These are phyloP conservation scores for Cymodocea nodosa DNA, from an alignment of 116 monocot genomes.

Conservation along the genomic window DNA sequence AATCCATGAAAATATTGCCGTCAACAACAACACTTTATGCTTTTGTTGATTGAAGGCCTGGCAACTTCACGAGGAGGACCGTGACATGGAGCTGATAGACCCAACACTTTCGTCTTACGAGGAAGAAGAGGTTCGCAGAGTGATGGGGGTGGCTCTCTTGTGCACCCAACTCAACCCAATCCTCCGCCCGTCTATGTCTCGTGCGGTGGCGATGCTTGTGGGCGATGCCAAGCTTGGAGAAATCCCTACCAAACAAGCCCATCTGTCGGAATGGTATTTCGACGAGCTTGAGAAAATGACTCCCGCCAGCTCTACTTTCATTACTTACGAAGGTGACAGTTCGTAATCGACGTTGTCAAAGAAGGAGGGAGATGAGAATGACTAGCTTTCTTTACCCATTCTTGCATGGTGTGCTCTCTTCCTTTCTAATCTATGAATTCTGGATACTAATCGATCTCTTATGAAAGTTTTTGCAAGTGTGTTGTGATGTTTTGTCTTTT, in stretches of 20 bases:
- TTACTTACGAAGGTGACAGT: not conserved
- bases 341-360: too few relatives aligned
- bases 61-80: not conserved
- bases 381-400: too few relatives aligned
- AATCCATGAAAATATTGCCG: too few relatives aligned
- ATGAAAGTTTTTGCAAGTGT: too few relatives aligned
- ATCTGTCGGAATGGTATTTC: constrained; percentile 10
- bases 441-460: too few relatives aligned
- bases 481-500: too few relatives aligned
- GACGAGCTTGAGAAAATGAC: not conserved
- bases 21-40: not conserved
- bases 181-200: constrained; percentile 58
- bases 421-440: too few relatives aligned
- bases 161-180: constrained; percentile 60
- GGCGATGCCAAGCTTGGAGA: constrained; percentile 17
- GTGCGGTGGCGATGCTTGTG: constrained; percentile 52
- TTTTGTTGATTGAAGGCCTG: not conserved
- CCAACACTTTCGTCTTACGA: constrained; percentile 8
- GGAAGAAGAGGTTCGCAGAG: constrained; percentile 26
- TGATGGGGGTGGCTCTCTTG: constrained; percentile 41
- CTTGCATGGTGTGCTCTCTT: too few relatives aligned
- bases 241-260: constrained; percentile 1
- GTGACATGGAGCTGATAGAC: not conserved
- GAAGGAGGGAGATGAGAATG: too few relatives aligned
- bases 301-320: not conserved